A percentile compares a stretch with the other conserved stretches of the same genome.
These are phyloP conservation scores for Anthostomella pinea DNA, from an alignment of 2,329 filamentous ascomycete genomes.

Conservation along the genomic window DNA sequence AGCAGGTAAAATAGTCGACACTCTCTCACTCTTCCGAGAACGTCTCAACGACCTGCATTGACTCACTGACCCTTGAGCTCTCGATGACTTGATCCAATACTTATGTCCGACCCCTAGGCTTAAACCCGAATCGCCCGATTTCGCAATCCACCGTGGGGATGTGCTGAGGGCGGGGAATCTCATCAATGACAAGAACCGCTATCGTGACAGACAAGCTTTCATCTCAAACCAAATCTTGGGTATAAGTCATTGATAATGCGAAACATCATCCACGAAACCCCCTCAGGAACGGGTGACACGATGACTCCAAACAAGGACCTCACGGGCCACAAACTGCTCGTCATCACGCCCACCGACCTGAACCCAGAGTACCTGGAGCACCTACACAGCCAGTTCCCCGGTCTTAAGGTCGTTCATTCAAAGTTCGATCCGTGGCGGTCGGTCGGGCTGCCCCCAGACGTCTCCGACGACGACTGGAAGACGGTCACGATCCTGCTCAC, in stretches of 20 bases:
- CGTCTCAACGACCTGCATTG: conserved; percentile 10
- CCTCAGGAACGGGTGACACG: conserved; percentile 2
- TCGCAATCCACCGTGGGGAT: conserved; percentile 1
- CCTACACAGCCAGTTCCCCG: conserved; percentile 41
- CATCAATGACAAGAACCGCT: too few species aligned
- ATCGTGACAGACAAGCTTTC: too few species aligned
- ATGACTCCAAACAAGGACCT: conserved; percentile 29
- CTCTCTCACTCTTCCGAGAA: conserved; percentile 44
- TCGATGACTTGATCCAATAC: neutral
- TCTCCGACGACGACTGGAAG: conserved; percentile 39
- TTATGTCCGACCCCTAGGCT: neutral
- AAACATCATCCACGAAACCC: conserved; percentile 4
- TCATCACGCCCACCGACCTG: conserved; percentile 35
- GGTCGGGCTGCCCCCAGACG: conserved; percentile 24
- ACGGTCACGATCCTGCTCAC: conserved; percentile 49
- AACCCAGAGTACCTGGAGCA: conserved; percentile 34
- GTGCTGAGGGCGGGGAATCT: too few species aligned
- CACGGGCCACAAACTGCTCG: conserved; percentile 46
- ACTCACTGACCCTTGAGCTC: neutral
- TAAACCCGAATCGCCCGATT: neutral
- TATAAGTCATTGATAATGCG: too few species aligned
- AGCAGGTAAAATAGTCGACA: conserved; percentile 68
- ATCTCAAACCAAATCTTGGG: too few species aligned
- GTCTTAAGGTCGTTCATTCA: conserved; percentile 38
- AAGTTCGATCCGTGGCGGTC: conserved; percentile 30